A percentile compares a stretch with the other conserved stretches of the same genome.
These are phyloP conservation scores for Perilla frutescens DNA, from an alignment of 257 asterid genomes.

Conservation along the genomic window DNA sequence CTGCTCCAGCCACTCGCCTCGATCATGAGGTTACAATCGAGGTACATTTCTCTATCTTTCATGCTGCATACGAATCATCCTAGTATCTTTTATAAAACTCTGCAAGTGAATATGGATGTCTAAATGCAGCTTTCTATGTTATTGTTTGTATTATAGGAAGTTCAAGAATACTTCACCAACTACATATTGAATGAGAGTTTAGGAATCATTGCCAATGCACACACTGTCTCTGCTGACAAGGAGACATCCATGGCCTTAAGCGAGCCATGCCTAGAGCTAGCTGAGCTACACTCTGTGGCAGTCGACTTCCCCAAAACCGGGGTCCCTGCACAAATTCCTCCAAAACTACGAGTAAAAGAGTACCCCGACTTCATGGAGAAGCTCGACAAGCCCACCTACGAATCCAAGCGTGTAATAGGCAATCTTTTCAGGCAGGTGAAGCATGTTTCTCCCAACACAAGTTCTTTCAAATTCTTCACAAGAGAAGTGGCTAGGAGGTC, in stretches of 20 bases:
- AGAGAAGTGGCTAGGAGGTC: conserved; percentile 59
- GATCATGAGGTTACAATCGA: conserved; percentile 80
- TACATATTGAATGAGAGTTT: conserved; percentile 83
- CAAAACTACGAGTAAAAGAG: conserved; percentile 67
- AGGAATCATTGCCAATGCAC: conserved; percentile 74
- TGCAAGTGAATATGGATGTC: background rate
- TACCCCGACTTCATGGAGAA: conserved; percentile 97
- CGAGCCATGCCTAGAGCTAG: conserved; percentile 61
- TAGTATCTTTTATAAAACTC: background rate
- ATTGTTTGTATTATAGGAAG: conserved; percentile 54
- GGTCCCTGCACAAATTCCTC: conserved; percentile 82
- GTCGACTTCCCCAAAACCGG: conserved; percentile 95
- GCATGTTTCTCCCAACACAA: conserved; percentile 48
- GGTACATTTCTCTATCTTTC: conserved; percentile 42
- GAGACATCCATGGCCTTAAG: conserved; percentile 62
- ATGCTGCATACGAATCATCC: background rate
- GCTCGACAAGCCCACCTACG: conserved; percentile 62
- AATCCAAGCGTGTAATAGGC: conserved; percentile 66
- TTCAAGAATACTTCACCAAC: conserved; percentile 81
- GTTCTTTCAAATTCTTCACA: conserved; percentile 53
- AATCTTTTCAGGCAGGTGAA: conserved; percentile 75
- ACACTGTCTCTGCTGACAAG: conserved; percentile 76
- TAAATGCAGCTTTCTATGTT: background rate
- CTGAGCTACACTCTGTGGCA: conserved; percentile 71
- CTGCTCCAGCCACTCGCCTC: conserved; percentile 60